Base-by-base conservation (phyloP, 345 rosid genomes). In the Kernera saxatilis region DNA sequence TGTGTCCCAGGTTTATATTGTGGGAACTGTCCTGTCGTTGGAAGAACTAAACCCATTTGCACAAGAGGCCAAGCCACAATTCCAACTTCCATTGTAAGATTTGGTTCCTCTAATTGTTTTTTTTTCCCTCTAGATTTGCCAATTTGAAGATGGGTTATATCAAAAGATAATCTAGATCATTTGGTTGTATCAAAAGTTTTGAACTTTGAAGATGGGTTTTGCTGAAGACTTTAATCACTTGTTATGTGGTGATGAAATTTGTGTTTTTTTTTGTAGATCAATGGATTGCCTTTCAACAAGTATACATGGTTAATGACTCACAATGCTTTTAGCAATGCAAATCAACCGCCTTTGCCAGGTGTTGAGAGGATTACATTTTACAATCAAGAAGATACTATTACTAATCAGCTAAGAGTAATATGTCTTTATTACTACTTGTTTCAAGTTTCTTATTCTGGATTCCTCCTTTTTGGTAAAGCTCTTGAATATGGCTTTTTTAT, bases 231-330 rank as follows among this genome's bases (percentile, higher is more conserved):
- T 55, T 44, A 1, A 40, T 59, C 60, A 26, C 0, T 36, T 27
- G 30, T 30, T 61, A 2, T 33, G 29, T 48, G 21, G 48, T 63
- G 17, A 48, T 49, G 18, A 36, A 25, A 48, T 26, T 6, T 36
- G n/a, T 35, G 8, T 15, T 10, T 6, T 2, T 8, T 44, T 17
- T 8, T 73, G 72, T 76, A 91, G 96, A 74, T 86, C 76, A 85
- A 83, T 51, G 97, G 87, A 30, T 81, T 94, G 79, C 95, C 97
- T 59, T 91, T 89, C 71, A 94, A 91, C 84, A 94, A 86, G 82
- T 94, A 94, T 75, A 79, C 97, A 29, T 94, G 99, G 99, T 76
- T 94, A 32, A 83, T 94, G 70, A 94, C 97, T 2, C 99, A 94
- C 55, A 94, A 94, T 81, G 79, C 99, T 3, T 94, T 94, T 70